Evolutionary conservation across 202 grass and related monocot species (phyloP).

Genomic region (Hordeum pubiflorum): DNA sequence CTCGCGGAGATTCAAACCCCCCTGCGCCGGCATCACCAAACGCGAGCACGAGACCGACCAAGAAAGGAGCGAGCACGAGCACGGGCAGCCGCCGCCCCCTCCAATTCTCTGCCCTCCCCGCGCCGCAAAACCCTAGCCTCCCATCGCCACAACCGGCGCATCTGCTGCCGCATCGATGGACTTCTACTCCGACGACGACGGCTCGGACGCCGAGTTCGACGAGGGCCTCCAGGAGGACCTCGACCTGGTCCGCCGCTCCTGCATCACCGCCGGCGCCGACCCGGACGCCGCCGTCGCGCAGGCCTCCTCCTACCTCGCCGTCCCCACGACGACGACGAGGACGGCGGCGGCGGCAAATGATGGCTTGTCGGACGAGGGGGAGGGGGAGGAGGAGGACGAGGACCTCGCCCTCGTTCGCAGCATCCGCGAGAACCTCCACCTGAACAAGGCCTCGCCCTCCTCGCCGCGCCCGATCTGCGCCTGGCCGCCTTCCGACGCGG

Average conservation of each 20-base stretch:
- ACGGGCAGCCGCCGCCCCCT: neutral
- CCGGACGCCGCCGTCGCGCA: conserved; percentile 24
- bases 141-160: neutral
- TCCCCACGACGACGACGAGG: neutral
- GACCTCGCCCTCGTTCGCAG: conserved; percentile 52
- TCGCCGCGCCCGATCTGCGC: conserved; percentile 29
- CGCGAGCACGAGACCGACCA: neutral
- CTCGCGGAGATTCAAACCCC: conserved; percentile 27
- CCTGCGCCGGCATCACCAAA: neutral
- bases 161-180: conserved; percentile 26
- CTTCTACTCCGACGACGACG: conserved; percentile 40
- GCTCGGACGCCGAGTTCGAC: conserved; percentile 51
- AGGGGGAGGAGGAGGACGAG: conserved; percentile 15
- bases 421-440: conserved; percentile 46
- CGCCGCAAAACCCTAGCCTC: neutral
- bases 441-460: conserved; percentile 22
- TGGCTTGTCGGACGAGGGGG: neutral
- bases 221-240: conserved; percentile 57
- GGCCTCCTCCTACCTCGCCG: neutral
- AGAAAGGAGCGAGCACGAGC: too few species aligned
- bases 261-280: conserved; percentile 34
- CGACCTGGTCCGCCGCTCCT: conserved; percentile 46
- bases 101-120: neutral
- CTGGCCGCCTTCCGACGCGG: conserved; percentile 38
- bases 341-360: neutral